Conservation (phyloP, 2,329 filamentous ascomycete genomes). For the Lomentospora prolificans region DNA sequence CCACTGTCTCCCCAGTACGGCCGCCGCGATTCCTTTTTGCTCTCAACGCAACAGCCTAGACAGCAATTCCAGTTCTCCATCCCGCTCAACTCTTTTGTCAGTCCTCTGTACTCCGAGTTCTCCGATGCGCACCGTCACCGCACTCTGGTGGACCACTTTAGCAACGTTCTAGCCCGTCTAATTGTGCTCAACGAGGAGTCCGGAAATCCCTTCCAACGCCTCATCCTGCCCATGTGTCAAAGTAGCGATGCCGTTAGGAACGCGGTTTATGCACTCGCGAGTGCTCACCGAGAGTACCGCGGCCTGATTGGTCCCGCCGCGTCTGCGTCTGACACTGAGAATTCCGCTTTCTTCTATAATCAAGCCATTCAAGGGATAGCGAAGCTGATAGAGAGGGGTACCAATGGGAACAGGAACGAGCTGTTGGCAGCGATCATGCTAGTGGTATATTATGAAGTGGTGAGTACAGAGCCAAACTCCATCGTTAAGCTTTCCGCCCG, state of each 20-base stretch:
- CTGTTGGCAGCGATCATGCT: constrained; percentile 52
- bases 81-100: constrained; percentile 30
- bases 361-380: constrained; percentile 48
- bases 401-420: constrained; percentile 42
- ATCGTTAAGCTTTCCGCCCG: not conserved
- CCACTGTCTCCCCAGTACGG: constrained; percentile 5
- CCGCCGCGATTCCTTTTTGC: constrained; percentile 8
- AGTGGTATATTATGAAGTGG: constrained; percentile 54
- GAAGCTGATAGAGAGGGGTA: constrained; percentile 43
- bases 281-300: constrained; percentile 69
- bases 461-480: constrained; percentile 24
- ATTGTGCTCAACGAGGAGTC: constrained; percentile 55
- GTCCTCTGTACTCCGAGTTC: constrained; percentile 48
- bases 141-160: constrained; percentile 51
- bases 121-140: constrained; percentile 43
- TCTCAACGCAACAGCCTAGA: constrained; percentile 16
- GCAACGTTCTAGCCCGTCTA: constrained; percentile 53
- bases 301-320: constrained; percentile 24
- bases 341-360: constrained; percentile 50
- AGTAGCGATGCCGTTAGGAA: constrained; percentile 57
- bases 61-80: constrained; percentile 34
- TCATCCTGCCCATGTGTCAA: constrained; percentile 50
- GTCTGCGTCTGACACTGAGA: constrained; percentile 34
- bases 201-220: constrained; percentile 53
- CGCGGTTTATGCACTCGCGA: constrained; percentile 74